These are phyloP conservation scores for Fusarium tjaetaba DNA, from an alignment of 2,329 filamentous ascomycete genomes.

Conservation along the genomic window DNA sequence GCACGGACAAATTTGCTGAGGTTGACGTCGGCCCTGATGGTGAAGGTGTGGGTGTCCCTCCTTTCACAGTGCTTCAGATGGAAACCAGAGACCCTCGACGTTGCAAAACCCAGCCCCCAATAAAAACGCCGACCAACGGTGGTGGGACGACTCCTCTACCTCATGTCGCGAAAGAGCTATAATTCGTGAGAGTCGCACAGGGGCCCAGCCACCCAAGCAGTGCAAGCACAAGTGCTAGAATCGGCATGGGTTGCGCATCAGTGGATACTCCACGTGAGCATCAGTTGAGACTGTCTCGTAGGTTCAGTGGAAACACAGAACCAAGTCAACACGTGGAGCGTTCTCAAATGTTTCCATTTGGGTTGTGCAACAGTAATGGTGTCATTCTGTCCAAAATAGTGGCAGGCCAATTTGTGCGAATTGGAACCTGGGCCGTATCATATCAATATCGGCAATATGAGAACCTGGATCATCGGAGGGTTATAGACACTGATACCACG, in stretches of 20 bases:
- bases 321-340: conserved; percentile 44
- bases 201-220: conserved; percentile 38
- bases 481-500: neutral
- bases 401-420: conserved; percentile 7
- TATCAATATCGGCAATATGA: conserved; percentile 18
- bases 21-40: conserved; percentile 33
- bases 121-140: conserved; percentile 22
- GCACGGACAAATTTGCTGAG: conserved; percentile 33
- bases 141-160: conserved; percentile 35
- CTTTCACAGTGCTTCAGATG: conserved; percentile 31
- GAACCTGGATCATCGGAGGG: neutral
- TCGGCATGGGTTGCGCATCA: conserved; percentile 44
- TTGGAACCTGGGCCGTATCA: neutral
- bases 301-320: conserved; percentile 37
- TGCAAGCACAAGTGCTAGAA: conserved; percentile 35
- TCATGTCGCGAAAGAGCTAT: conserved; percentile 35
- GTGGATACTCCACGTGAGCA: conserved; percentile 47
- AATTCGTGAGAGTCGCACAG: conserved; percentile 38
- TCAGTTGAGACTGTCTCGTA: conserved; percentile 39
- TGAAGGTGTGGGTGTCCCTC: conserved; percentile 29
- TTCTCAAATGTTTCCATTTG: conserved; percentile 39
- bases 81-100: conserved; percentile 26
- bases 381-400: conserved; percentile 23
- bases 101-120: conserved; percentile 15
- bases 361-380: conserved; percentile 39